These are phyloP conservation scores for Mycena galopus DNA, from an alignment of 768 basidiomycete genomes.

Conservation along the genomic window DNA sequence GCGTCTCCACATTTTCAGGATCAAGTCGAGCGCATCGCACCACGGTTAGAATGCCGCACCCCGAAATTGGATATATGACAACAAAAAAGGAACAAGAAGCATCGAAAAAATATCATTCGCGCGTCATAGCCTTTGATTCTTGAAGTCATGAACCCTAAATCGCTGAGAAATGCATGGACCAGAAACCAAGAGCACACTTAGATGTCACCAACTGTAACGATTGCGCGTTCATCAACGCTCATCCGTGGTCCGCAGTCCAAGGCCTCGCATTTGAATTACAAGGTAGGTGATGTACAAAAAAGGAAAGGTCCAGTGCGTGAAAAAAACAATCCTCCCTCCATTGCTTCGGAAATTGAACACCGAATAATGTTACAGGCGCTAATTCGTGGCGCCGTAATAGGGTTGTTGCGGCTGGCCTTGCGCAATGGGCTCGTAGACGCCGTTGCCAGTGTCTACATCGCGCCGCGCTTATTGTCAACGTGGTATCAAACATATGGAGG, in stretches of 20 bases:
- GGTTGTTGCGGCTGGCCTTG: conserved; percentile 39
- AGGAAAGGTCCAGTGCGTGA: not conserved
- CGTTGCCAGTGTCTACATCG: conserved; percentile 45
- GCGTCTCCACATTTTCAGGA: too few species aligned
- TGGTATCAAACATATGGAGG: not conserved
- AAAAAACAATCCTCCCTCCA: not conserved
- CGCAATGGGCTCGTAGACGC: conserved; percentile 42
- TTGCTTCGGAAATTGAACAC: not conserved
- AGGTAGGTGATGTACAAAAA: not conserved
- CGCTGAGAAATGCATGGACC: too few species aligned
- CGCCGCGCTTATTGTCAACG: not conserved
- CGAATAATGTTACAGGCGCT: not conserved
- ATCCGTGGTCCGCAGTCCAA: not conserved
- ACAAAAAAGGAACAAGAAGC: too few species aligned
- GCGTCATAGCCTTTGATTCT: too few species aligned
- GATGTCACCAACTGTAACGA: too few species aligned
- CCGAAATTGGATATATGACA: too few species aligned
- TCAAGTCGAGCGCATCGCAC: too few species aligned
- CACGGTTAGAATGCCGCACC: too few species aligned
- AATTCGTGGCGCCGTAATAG: conserved; percentile 38
- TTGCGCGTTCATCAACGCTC: not conserved
- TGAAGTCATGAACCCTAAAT: too few species aligned
- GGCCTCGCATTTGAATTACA: not conserved
- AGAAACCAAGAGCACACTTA: too few species aligned
- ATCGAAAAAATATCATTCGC: too few species aligned